Conservation (phyloP, 345 rosid genomes). For the Schrenkiella parvula region DNA sequence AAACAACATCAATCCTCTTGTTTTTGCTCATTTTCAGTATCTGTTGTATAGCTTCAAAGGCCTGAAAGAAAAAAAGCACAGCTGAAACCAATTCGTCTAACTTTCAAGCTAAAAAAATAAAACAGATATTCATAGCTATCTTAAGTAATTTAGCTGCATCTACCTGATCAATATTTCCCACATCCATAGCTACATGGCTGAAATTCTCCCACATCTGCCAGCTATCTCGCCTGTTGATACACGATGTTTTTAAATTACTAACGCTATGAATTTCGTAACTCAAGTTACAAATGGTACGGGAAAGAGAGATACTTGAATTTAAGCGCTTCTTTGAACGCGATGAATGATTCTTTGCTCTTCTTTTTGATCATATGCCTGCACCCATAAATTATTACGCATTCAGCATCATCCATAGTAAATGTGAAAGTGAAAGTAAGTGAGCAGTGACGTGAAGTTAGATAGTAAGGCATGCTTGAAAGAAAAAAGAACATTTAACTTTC, state of each 20-base stretch:
- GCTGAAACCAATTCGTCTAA: background rate
- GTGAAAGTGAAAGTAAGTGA: background rate
- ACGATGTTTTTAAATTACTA: background rate
- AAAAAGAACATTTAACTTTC: background rate
- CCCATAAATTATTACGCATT: background rate
- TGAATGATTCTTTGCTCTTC: constrained; percentile 79
- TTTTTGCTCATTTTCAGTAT: constrained; percentile 52
- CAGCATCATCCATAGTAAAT: background rate
- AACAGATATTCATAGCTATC: background rate
- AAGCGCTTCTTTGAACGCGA: constrained; percentile 93
- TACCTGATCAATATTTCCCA: constrained; percentile 85
- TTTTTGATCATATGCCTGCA: constrained; percentile 90
- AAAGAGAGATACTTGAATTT: constrained; percentile 66
- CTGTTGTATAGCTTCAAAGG: constrained; percentile 79
- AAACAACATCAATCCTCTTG: constrained; percentile 54
- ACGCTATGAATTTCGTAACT: background rate
- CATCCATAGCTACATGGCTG: constrained; percentile 81
- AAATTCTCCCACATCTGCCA: constrained; percentile 97
- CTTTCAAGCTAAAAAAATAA: background rate
- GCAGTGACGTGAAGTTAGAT: background rate
- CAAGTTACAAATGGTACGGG: constrained; percentile 6
- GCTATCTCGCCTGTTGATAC: constrained; percentile 72
- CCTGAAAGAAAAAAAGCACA: constrained; percentile 38
- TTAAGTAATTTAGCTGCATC: background rate
- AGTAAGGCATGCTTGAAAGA: constrained; percentile 2